These are phyloP conservation scores for Stentor roeselii DNA, from an alignment of 73 alveolate genomes.

Conservation along the genomic window DNA sequence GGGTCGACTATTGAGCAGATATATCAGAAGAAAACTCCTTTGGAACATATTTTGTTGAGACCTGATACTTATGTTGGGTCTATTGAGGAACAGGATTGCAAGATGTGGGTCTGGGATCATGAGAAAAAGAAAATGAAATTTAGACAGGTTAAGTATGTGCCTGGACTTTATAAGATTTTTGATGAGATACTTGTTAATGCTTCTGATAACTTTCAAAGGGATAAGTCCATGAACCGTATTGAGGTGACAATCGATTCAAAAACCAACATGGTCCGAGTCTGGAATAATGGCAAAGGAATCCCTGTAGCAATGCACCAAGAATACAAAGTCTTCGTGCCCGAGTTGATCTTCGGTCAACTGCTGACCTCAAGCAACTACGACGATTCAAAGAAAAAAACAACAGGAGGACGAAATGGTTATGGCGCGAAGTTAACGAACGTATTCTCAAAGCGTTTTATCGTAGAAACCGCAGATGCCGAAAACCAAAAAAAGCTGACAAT, in stretches of 20 bases:
- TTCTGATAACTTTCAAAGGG: conserved; percentile 96
- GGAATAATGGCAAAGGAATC: conserved; percentile 96
- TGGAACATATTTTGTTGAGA: conserved; percentile 91
- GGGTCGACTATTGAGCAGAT: conserved; percentile 81
- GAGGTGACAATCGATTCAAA: conserved; percentile 81
- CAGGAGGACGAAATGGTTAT: conserved; percentile 99
- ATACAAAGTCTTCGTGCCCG: conserved; percentile 94
- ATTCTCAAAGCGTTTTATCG: conserved; percentile 85
- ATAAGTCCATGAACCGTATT: conserved; percentile 79
- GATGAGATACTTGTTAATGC: conserved; percentile 99
- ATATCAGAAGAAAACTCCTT: conserved; percentile 83
- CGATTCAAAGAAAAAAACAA: conserved; percentile 94
- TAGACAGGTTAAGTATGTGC: conserved; percentile 84
- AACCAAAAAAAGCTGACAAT: conserved; percentile 26
- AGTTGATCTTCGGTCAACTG: conserved; percentile 95
- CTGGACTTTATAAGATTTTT: conserved; percentile 92
- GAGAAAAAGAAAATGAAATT: conserved; percentile 61
- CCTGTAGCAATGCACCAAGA: conserved; percentile 92
- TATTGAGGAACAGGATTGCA: conserved; percentile 71
- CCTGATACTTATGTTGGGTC: conserved; percentile 99
- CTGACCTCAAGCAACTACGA: conserved; percentile 97
- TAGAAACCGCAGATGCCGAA: conserved; percentile 74
- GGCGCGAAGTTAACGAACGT: conserved; percentile 99
- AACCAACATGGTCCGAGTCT: conserved; percentile 60
- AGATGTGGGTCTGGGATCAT: conserved; percentile 81